Evolutionary conservation across 805 yeast species (phyloP), one percentile per base, ranked within the genome.

Genomic region (Pichia cabralensis): DNA sequence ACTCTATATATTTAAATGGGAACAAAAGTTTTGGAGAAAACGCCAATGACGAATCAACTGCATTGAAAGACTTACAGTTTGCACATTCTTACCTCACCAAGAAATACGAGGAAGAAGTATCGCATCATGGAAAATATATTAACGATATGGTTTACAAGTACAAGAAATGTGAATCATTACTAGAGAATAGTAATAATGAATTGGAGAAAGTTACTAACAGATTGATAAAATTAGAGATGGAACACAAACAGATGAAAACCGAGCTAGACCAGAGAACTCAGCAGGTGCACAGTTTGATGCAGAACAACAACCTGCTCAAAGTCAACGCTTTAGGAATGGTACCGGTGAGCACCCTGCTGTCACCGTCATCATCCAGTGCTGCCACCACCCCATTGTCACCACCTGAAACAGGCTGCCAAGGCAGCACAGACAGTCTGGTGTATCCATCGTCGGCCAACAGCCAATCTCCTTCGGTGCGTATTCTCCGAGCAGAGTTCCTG

Each of bases 81-180:
- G 80, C 85, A 3, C 85, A 80, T 52, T 74, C 67, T 40, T 80
- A 77, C 48, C 58, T 80, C 35, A 67, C 79, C 3, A 73, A 74
- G 48, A 82, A 78, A 45, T 80, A 69, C 46, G 81, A 77, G 43
- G 71, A 74, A 40, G 81, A 80, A 35, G 64, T 80, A 36, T 67
- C 67, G 12, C 71, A 69, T 40, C 72, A 76, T 36, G 53, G 62
- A 33, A 67, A 67, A 38, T 60, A 70, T 3, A 65, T 77, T 31
- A 75, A 69, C 43, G 69, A 69, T 29, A 60, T 74, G 42, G 63
- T 76, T 16, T 60, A 65, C 38, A 75, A 74, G 38, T 67, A 67
- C 35, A 52, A 56, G 20, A 60, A 58, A 13, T 58, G 76, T 28
- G 80, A 76, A 46, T 72, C 68, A 36, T 69, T 73, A 38, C 47